phyloP scores from a whole-genome alignment of 768 basidiomycete genomes.

The Pluteus cervinus region DNA sequence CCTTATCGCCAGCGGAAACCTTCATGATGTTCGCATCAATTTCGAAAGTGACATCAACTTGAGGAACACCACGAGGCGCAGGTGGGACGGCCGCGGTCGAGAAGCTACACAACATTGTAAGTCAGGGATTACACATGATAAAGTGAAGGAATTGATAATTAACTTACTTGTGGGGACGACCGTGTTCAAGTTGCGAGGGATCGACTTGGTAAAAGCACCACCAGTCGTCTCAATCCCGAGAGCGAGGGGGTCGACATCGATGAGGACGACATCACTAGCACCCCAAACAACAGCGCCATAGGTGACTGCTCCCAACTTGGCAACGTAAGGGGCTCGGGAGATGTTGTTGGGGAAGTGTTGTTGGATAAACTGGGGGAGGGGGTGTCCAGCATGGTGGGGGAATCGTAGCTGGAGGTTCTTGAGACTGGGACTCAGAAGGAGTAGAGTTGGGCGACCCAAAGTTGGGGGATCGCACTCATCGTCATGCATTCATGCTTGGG shows the following conservation, averaged over 20 bases:
- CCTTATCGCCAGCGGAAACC: conserved; percentile 88
- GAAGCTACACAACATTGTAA: conserved; percentile 39
- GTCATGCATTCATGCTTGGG: too few species aligned
- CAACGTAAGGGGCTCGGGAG: too few species aligned
- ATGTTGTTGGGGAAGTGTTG: too few species aligned
- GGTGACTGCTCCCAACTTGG: conserved; percentile 98
- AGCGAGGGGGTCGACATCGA: conserved; percentile 94
- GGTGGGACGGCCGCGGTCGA: conserved; percentile 87
- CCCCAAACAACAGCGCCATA: conserved; percentile 99
- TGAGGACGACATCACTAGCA: conserved; percentile 87
- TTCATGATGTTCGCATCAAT: conserved; percentile 95
- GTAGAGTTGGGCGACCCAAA: too few species aligned
- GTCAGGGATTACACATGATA: background rate
- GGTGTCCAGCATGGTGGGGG: too few species aligned
- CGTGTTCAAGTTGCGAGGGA: conserved; percentile 94
- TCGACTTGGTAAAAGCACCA: conserved; percentile 96
- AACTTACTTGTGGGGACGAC: conserved; percentile 96
- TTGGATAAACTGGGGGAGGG: too few species aligned
- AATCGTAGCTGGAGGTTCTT: too few species aligned
- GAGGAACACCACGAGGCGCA: conserved; percentile 92
- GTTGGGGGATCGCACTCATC: too few species aligned
- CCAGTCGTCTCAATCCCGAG: conserved; percentile 99
- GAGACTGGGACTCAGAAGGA: too few species aligned
- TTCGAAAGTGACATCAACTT: conserved; percentile 95
- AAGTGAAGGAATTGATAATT: conserved; percentile 52